Base-by-base conservation (phyloP, 2,329 filamentous ascomycete species). In the Sclerotiophoma versabilis region DNA sequence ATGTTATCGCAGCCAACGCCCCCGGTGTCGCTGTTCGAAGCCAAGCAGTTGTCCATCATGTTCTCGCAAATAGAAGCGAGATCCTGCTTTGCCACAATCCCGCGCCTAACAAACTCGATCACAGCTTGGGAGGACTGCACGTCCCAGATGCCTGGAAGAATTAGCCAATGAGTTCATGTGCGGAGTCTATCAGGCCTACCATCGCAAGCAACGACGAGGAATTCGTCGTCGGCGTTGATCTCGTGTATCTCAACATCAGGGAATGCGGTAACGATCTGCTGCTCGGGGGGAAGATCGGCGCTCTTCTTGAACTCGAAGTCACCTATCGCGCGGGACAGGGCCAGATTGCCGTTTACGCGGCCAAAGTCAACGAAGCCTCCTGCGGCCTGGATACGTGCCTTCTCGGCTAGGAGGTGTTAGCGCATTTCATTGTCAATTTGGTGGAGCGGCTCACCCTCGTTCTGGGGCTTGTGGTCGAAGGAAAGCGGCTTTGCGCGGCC, bases 241-340 rank as follows among this genome's bases (percentile, higher is more conserved):
- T 97, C 91, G 75, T 99, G 95, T 57, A 91, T 85, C 49, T 92
- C 91, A 37, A 99, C 92, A 74, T 99, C 95, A 19, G 95, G 95
- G 77, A 89, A 98, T 5, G 95, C 95, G 14, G 95, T 99, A 36
- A 99, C 95, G 64, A 99, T 98, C 78, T 99, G 95, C 74, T 96
- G 91, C 80, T 99, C 95, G n/a, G 95, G 95, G 3, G 93, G 88
- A 41, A 99, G 87, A 72, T 97, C 93, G 66, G 93, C 91, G 76
- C 92, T 96, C 84, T 98, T 98, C 85, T 99, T 99, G 85, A 99
- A 99, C 76, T 99, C 95, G 73, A 99, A 99, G 77, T 99, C 95
- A 67, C 95, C 95, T 76, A 99, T 97, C 68, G 95, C 95, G 76
- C 95, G 90, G 59, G 95, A 99, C 58, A 99, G 83, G 39, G 95